phyloP scores from a whole-genome alignment of 2,329 filamentous ascomycete species.

The Metarhizium sp. region DNA sequence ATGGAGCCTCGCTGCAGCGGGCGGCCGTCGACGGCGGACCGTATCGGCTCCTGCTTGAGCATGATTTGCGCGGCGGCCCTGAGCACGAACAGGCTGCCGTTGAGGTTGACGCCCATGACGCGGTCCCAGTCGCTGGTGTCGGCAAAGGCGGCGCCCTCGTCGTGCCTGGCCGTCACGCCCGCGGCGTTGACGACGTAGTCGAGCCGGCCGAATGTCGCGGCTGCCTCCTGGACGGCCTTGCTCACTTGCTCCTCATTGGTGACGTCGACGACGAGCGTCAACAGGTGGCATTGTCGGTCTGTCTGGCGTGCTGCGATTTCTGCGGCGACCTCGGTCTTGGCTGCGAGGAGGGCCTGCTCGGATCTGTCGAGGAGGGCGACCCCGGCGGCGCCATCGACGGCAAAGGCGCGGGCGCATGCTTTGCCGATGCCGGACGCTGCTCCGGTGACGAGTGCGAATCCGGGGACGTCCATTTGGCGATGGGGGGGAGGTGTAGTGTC shows the following conservation, averaged over 20 bases:
- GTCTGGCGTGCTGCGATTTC: not conserved
- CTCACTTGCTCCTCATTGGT: constrained; percentile 16
- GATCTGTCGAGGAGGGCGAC: constrained; percentile 19
- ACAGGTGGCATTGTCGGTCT: not conserved
- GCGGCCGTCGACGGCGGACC: constrained; percentile 20
- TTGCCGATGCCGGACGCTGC: constrained; percentile 22
- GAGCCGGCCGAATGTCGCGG: constrained; percentile 23
- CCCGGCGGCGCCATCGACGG: constrained; percentile 17
- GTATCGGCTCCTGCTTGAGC: constrained; percentile 31
- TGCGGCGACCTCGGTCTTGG: constrained; percentile 13
- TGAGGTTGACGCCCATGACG: constrained; percentile 32
- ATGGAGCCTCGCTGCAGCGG: constrained; percentile 34
- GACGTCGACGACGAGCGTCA: constrained; percentile 15
- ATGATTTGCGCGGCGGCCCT: constrained; percentile 30
- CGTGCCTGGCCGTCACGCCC: constrained; percentile 27
- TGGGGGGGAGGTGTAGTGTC: too few species aligned
- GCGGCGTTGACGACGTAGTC: constrained; percentile 33
- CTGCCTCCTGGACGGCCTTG: constrained; percentile 15
- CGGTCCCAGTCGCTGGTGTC: constrained; percentile 28
- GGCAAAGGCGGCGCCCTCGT: constrained; percentile 25
- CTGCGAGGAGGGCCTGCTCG: constrained; percentile 7
- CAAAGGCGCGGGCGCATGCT: constrained; percentile 19
- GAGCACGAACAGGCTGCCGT: constrained; percentile 31
- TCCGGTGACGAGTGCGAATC: constrained; percentile 21
- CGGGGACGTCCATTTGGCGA: constrained; percentile 17